Evolutionary conservation across 2,329 filamentous ascomycete genomes (phyloP).

Genomic region (Mycogone perniciosa): DNA sequence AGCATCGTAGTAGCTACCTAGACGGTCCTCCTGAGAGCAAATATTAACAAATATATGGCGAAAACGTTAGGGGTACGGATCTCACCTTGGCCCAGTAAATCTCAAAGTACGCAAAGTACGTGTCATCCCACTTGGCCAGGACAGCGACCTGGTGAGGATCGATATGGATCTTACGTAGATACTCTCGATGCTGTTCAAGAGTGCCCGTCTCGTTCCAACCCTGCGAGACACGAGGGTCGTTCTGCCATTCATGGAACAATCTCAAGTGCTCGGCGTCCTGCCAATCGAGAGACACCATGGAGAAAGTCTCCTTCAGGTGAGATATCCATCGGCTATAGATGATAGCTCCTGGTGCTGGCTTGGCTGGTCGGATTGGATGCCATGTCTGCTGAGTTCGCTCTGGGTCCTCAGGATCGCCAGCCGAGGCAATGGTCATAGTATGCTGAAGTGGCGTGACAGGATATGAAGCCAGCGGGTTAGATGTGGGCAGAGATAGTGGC

Average conservation of each 20-base stretch:
- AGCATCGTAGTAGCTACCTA: slow-evolving; percentile 50
- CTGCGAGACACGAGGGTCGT: slow-evolving; percentile 72
- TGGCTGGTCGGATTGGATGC: slow-evolving; percentile 65
- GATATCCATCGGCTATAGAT: slow-evolving; percentile 76
- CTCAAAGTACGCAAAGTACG: slow-evolving; percentile 71
- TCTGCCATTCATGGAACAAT: slow-evolving; percentile 76
- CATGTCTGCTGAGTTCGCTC: slow-evolving; percentile 46
- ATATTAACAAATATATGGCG: background rate
- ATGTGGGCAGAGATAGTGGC: slow-evolving; percentile 28
- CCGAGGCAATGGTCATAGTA: slow-evolving; percentile 33
- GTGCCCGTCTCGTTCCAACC: slow-evolving; percentile 78
- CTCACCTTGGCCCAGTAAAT: slow-evolving; percentile 64
- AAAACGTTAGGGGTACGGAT: background rate
- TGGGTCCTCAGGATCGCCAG: slow-evolving; percentile 36
- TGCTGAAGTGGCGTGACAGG: slow-evolving; percentile 45
- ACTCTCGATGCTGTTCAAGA: slow-evolving; percentile 65
- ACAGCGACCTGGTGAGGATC: slow-evolving; percentile 68
- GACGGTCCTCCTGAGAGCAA: slow-evolving; percentile 43
- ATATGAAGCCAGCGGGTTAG: slow-evolving; percentile 37
- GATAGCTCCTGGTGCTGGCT: slow-evolving; percentile 62
- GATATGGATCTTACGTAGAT: slow-evolving; percentile 60
- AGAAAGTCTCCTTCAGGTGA: slow-evolving; percentile 69
- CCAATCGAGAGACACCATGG: slow-evolving; percentile 68
- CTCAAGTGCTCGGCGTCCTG: slow-evolving; percentile 55
- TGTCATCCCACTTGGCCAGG: slow-evolving; percentile 64